Conservation (phyloP, 495 filamentous ascomycete species). For the Xylaria bambusicola region DNA sequence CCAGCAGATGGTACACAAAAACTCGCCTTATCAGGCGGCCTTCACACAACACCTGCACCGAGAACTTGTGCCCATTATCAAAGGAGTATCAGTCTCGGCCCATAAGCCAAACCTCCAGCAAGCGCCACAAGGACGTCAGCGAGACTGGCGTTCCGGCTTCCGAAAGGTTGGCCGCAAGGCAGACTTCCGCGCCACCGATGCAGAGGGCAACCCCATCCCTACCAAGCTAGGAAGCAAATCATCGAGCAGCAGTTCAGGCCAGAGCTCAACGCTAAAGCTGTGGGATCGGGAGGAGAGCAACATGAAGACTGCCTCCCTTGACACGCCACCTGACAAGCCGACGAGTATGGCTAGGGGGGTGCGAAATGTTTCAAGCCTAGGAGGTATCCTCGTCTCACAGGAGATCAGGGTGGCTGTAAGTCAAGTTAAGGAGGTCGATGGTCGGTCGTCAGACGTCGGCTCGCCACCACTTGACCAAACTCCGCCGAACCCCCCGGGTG, state of each 20-base stretch:
- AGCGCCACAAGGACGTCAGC: neutral
- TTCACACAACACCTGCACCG: conserved; percentile 49
- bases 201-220: conserved; percentile 15
- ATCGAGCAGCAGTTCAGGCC: conserved; percentile 53
- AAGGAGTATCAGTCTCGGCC: conserved; percentile 15
- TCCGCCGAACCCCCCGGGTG: neutral
- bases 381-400: conserved; percentile 57
- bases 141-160: neutral
- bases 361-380: conserved; percentile 22
- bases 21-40: conserved; percentile 43
- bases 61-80: conserved; percentile 44
- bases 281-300: conserved; percentile 25
- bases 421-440: conserved; percentile 23
- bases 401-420: conserved; percentile 54
- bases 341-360: neutral
- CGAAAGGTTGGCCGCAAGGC: neutral
- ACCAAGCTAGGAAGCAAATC: conserved; percentile 22
- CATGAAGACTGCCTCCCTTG: neutral
- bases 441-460: neutral
- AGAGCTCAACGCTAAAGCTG: conserved; percentile 34
- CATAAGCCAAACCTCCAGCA: neutral
- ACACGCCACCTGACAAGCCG: neutral
- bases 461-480: neutral
- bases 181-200: conserved; percentile 15
- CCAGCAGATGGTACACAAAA: conserved; percentile 47